Conservation (phyloP, 2,329 filamentous ascomycete species). For the Xylariaceae sp. region DNA sequence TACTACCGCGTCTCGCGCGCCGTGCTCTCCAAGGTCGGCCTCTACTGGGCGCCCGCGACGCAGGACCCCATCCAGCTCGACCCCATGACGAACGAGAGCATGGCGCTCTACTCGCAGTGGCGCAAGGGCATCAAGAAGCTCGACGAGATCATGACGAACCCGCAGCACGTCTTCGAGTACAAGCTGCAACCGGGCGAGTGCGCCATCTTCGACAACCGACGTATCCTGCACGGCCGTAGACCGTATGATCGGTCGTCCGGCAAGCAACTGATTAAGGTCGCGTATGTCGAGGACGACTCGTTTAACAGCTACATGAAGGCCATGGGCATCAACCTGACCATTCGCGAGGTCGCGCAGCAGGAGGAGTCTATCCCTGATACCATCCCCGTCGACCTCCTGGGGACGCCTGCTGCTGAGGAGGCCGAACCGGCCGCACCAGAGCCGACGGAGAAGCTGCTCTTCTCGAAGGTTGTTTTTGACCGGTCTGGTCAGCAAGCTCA, state of each 20-base stretch:
- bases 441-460: too few species aligned
- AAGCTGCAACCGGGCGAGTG: constrained; percentile 78
- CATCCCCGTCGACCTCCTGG: too few species aligned
- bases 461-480: too few species aligned
- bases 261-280: constrained; percentile 75
- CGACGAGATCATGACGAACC: constrained; percentile 51
- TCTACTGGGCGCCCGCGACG: constrained; percentile 77
- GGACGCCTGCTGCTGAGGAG: too few species aligned
- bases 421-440: too few species aligned
- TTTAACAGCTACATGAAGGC: constrained; percentile 17
- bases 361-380: neutral
- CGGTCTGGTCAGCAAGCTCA: too few species aligned
- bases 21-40: constrained; percentile 40
- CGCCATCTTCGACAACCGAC: constrained; percentile 85
- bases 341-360: neutral
- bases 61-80: constrained; percentile 46
- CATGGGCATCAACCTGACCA: neutral
- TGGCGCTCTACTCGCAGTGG: constrained; percentile 34
- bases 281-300: constrained; percentile 61
- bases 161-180: constrained; percentile 59
- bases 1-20: constrained; percentile 56
- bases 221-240: constrained; percentile 76
- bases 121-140: constrained; percentile 51
- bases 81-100: neutral
- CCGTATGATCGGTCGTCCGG: constrained; percentile 66